Evolutionary conservation across 192 early-diverging fungal species (phyloP).

Genomic region (Glomus cerebriforme): DNA sequence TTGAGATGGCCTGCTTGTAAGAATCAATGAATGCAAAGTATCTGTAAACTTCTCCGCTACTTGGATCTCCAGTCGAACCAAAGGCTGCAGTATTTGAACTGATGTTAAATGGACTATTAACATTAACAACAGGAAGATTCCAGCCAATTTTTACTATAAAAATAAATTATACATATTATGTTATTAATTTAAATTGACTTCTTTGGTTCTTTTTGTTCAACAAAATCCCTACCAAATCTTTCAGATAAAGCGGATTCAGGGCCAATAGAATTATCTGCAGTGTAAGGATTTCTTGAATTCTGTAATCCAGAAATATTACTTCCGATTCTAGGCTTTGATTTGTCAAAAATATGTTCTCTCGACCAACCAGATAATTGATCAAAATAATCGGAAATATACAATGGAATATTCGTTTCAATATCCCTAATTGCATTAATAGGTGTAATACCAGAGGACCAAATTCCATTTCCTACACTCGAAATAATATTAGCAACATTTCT

Average conservation of each 20-base stretch:
- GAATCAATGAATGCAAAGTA: conserved; percentile 17
- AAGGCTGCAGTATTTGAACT: neutral
- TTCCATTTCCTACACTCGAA: neutral
- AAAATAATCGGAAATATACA: conserved; percentile 14
- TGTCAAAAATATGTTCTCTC: neutral
- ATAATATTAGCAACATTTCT: neutral
- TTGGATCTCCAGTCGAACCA: neutral
- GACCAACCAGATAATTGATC: conserved; percentile 20
- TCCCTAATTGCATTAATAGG: neutral
- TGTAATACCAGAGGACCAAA: neutral
- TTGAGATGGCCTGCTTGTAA: neutral
- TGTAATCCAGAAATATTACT: neutral
- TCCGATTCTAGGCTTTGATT: neutral
- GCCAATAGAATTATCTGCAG: neutral
- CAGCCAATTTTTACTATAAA: neutral
- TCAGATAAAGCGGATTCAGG: neutral
- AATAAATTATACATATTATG: neutral
- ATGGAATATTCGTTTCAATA: neutral
- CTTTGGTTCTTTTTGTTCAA: neutral
- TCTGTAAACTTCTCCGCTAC: conserved; percentile 1
- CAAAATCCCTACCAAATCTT: neutral
- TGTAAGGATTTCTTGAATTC: neutral
- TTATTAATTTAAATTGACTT: neutral
- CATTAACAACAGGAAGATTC: neutral
- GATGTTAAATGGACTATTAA: neutral